Base-by-base conservation (phyloP, 1,284 basidiomycete genomes). In the Entoloma clypeatum region DNA sequence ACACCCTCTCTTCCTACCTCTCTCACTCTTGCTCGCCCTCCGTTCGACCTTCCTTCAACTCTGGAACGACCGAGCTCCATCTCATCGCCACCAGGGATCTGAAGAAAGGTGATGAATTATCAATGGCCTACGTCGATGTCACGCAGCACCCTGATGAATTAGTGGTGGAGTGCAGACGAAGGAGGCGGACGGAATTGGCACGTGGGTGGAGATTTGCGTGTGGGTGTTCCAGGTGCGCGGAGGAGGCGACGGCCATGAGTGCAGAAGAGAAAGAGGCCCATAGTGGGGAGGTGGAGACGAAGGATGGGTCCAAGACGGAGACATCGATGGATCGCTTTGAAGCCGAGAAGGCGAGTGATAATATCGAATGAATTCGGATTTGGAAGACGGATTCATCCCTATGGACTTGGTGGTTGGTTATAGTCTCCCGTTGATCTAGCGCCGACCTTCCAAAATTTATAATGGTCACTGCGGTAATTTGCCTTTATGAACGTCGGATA, bases 171-270 rank as follows among this genome's bases (percentile, higher is more conserved):
- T 76, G 79, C 36, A 69, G 81, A 38, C 68, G 75, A 34, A 72
- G 82, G 36, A 69, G 86, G 46, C 74, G 87, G 18, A 67, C 71
- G 51, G 84, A 87, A 61, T 71, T 90, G 27, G 83, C 76, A n/a
- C 71, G 80, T 30, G 86, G 86, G 25, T 90, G 86, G 87, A 71
- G 73, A 47, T 87, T 90, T 57, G 77, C 81, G 17, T 90, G 86
- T 57, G 61, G 67, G 36, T 90, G 86, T 57, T 58, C 68, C 38
- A 72, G 75, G 32, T 90, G 87, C 57, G 51, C 62, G 30, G 64
- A 66, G 39, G 86, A 90, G 58, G 69, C 57, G 3, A 58, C 60
- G 36, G 51, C 50, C 19, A 43, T 65, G 53, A 55, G 51, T 13
- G 47, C 44, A 5, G 62, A 62, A 13, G 71, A 71, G 41, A 61